Conservation (phyloP, 2,329 filamentous ascomycete species). For the Colletotrichum salicis region DNA sequence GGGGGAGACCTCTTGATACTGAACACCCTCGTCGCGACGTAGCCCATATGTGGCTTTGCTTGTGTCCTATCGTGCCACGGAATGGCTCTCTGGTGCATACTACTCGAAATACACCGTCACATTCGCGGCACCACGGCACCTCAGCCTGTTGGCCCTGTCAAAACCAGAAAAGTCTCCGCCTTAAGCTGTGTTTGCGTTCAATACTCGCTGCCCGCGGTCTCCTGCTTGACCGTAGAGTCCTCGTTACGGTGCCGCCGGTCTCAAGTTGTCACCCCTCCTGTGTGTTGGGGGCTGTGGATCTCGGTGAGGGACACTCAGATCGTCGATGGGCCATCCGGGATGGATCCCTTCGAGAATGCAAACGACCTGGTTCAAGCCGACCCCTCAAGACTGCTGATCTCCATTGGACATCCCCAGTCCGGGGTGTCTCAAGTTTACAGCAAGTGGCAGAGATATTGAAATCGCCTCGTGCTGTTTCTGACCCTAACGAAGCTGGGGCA, state of each 20-base stretch:
- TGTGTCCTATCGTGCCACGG: constrained; percentile 17
- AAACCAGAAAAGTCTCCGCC: not conserved
- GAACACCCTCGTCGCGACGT: constrained; percentile 9
- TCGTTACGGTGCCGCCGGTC: not conserved
- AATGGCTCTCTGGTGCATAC: not conserved
- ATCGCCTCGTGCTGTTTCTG: not conserved
- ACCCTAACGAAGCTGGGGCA: not conserved
- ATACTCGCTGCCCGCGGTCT: not conserved
- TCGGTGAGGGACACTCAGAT: constrained; percentile 17
- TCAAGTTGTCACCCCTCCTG: not conserved
- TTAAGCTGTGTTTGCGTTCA: not conserved
- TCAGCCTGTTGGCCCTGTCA: constrained; percentile 10
- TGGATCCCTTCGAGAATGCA: constrained; percentile 27
- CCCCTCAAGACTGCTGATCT: constrained; percentile 23
- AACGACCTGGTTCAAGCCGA: constrained; percentile 20
- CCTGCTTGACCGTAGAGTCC: not conserved
- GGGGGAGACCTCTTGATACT: not conserved
- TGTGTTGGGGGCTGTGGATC: constrained; percentile 9
- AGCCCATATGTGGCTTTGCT: constrained; percentile 9
- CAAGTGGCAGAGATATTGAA: constrained; percentile 10
- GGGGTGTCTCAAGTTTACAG: constrained; percentile 22
- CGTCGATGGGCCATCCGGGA: constrained; percentile 23
- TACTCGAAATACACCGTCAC: constrained; percentile 5
- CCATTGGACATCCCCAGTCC: constrained; percentile 16
- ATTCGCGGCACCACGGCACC: constrained; percentile 25